Percentiles rank a stretch among this genome's conserved stretches.
These are phyloP conservation scores for Epichloe glyceriae DNA, from an alignment of 2,329 filamentous ascomycete genomes.

Conservation along the genomic window DNA sequence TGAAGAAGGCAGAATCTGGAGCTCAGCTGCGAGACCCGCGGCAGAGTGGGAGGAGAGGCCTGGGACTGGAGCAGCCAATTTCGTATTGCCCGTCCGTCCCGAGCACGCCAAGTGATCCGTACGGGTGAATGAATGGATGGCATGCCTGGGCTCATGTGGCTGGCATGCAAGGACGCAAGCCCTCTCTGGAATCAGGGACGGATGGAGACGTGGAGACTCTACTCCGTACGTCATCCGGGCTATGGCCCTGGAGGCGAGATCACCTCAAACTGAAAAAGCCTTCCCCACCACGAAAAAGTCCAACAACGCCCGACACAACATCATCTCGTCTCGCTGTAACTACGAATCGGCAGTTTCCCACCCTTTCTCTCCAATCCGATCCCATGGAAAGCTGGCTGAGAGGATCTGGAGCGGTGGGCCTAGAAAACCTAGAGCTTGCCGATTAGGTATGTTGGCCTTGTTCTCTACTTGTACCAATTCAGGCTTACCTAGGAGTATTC, in stretches of 20 bases:
- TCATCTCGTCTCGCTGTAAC: too few relatives aligned
- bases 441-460: conserved; percentile 17
- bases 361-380: background rate
- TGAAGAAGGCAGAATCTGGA: background rate
- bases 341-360: too few relatives aligned
- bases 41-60: too few relatives aligned
- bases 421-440: conserved; percentile 19
- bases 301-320: too few relatives aligned
- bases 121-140: too few relatives aligned
- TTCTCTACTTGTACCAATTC: background rate
- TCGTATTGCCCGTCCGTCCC: background rate
- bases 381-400: conserved; percentile 22
- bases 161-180: background rate
- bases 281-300: too few relatives aligned
- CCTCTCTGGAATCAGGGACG: background rate
- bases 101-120: background rate
- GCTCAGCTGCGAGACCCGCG: background rate
- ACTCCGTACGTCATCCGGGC: too few relatives aligned
- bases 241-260: too few relatives aligned
- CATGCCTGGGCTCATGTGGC: background rate
- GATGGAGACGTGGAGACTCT: too few relatives aligned
- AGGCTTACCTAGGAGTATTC: background rate
- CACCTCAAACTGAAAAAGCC: too few relatives aligned
- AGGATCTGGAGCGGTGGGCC: conserved; percentile 16
- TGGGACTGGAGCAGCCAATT: background rate